A percentile compares a stretch with the other conserved stretches of the same genome.
phyloP scores from a whole-genome alignment of 2,329 filamentous ascomycete genomes.

The Aspergillaceae sp. region DNA sequence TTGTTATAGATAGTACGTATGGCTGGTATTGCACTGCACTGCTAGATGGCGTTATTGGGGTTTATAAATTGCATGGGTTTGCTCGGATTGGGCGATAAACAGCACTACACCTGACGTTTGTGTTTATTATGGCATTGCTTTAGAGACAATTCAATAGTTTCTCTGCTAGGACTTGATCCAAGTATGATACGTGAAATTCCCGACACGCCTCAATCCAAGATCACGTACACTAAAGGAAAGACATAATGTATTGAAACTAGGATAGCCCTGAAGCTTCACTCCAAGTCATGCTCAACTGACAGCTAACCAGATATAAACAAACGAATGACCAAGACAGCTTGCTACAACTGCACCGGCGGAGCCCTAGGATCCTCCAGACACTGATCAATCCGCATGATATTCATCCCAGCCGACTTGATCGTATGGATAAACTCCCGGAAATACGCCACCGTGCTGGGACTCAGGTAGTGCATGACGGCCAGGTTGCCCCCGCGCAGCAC shows the following conservation, averaged over 20 bases:
- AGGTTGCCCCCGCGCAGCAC: constrained; percentile 54
- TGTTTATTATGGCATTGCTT: no score
- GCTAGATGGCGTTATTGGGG: no score
- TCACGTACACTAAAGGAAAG: neutral
- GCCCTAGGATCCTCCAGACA: constrained; percentile 51
- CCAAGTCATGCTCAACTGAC: no score
- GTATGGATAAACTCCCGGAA: constrained; percentile 56
- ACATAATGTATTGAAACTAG: neutral
- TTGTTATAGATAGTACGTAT: no score
- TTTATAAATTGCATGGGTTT: no score
- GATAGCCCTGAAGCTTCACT: neutral
- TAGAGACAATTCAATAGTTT: no score
- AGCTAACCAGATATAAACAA: no score
- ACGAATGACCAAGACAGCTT: neutral
- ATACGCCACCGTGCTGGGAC: constrained; percentile 55
- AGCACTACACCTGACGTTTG: no score
- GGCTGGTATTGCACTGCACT: no score
- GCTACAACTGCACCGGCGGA: constrained; percentile 4
- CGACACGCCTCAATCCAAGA: neutral
- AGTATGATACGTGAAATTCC: no score
- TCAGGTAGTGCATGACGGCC: constrained; percentile 63
- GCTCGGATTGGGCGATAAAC: no score
- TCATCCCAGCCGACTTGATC: constrained; percentile 55
- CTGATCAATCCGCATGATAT: constrained; percentile 59
- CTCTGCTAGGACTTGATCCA: no score